Evolutionary conservation across 371 early-diverging fungal species (phyloP), one percentile per base, ranked within the genome.

Genomic region (Choanephora cucurbitarum): DNA sequence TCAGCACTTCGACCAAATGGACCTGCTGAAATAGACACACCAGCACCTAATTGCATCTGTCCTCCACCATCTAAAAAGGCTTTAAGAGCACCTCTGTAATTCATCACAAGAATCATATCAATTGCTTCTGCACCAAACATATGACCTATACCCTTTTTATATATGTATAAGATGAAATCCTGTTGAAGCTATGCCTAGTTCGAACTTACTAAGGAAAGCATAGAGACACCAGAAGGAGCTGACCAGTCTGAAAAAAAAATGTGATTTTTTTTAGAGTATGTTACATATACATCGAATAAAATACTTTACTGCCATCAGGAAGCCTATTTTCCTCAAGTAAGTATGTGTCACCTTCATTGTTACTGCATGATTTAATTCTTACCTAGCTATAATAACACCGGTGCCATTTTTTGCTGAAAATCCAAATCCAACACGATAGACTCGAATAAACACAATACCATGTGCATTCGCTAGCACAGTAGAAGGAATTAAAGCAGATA

Each of bases 371-470:
- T 46, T 33, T n/a, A 23, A 2, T 44, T 22, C 22, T 57, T 62
- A 70, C 76, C 76, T 60, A 57, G 70, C 76, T 48, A 75, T 70
- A 37, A 75, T 72, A 23, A 75, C 59, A 17, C 76, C 76, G 3
- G 65, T 72, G 15, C 76, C 76, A 28, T 51, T 49, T 41, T 67
- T 75, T 17, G 64, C 67, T 7, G 70, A 69, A 17, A 75, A 21
- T 57, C 62, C 41, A 7, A 75, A 57, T n/a, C 72, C 76, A 11
- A 62, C 54, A 32, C 65, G 62, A 43, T 57, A 55, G 0, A 72
- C 46, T 11, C 76, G 69, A 50, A 75, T 67, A 47, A 75, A 64
- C 1, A 72, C 50, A 11, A 75, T 55, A 4, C 76, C 76, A 52
- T 72, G 76, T 11, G 76, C 76, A 42, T 72, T 63, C 2, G 51